Percentiles rank a stretch among this genome's conserved stretches.
phyloP scores from a whole-genome alignment of 345 rosid species.

The Acer negundo region DNA sequence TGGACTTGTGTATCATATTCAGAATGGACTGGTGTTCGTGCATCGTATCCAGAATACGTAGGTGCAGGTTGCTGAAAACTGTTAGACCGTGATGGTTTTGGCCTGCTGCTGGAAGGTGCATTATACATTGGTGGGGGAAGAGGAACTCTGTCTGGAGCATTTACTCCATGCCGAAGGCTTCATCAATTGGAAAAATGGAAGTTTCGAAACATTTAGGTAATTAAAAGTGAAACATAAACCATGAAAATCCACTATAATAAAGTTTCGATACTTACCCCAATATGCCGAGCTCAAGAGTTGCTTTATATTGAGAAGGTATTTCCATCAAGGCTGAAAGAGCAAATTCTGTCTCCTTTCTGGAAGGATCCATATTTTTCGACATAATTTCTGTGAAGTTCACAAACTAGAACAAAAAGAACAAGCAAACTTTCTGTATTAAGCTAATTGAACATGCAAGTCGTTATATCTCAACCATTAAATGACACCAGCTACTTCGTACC shows the following conservation, averaged over 20 bases:
- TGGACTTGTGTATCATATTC: conserved; percentile 30
- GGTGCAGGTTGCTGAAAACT: conserved; percentile 41
- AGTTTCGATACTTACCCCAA: conserved; percentile 49
- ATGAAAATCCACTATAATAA: not conserved
- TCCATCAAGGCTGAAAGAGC: conserved; percentile 92
- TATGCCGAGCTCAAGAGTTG: conserved; percentile 74
- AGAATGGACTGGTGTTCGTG: conserved; percentile 24
- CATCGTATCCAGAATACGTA: conserved; percentile 30
- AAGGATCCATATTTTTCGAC: conserved; percentile 61
- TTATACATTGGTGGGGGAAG: conserved; percentile 69
- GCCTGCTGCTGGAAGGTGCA: conserved; percentile 33
- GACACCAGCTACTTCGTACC: conserved; percentile 29
- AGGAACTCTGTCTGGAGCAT: conserved; percentile 53
- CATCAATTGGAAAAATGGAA: conserved; percentile 3
- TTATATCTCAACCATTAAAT: not conserved
- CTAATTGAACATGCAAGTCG: not conserved
- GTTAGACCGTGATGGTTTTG: conserved; percentile 40
- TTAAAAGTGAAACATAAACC: not conserved
- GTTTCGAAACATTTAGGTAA: not conserved
- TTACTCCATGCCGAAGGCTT: conserved; percentile 43
- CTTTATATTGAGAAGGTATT: conserved; percentile 87
- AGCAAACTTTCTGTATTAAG: conserved; percentile 8
- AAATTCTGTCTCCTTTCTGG: conserved; percentile 74
- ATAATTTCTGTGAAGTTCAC: conserved; percentile 87
- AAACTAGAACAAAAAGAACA: conserved; percentile 48